These are phyloP conservation scores for Babesia caballi DNA, from an alignment of 169 alveolate species.

Conservation along the genomic window DNA sequence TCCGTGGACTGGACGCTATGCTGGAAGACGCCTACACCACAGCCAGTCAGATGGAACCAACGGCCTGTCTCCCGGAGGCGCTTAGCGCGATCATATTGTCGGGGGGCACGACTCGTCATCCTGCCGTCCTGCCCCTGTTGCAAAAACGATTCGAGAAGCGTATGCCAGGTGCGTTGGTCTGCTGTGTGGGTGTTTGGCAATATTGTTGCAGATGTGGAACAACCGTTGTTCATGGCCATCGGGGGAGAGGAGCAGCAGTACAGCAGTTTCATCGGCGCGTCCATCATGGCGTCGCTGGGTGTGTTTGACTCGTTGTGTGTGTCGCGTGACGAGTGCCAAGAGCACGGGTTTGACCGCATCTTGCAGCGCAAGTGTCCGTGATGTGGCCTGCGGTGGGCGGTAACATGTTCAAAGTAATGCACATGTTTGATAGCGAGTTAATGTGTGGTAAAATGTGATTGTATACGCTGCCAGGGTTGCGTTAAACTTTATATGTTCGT, in stretches of 20 bases:
- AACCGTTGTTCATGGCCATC: slow-evolving; percentile 32
- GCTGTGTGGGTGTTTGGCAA: slow-evolving; percentile 2
- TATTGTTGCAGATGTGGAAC: background rate
- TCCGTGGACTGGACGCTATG: slow-evolving; percentile 26
- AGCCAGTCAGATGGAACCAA: slow-evolving; percentile 8
- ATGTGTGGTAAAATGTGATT: too few species aligned
- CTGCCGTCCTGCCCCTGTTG: slow-evolving; percentile 65
- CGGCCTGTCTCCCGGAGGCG: background rate
- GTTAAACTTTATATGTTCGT: too few species aligned
- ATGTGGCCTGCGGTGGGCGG: too few species aligned
- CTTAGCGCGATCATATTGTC: slow-evolving; percentile 53
- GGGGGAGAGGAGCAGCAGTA: slow-evolving; percentile 74
- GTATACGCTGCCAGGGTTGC: too few species aligned
- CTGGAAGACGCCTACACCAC: slow-evolving; percentile 21
- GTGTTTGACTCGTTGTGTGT: slow-evolving; percentile 66
- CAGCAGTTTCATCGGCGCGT: slow-evolving; percentile 77
- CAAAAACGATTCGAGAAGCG: slow-evolving; percentile 59
- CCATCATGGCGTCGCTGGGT: slow-evolving; percentile 74
- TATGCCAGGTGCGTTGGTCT: slow-evolving; percentile 24
- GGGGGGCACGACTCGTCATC: slow-evolving; percentile 73
- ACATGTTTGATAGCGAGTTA: too few species aligned
- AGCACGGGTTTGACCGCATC: slow-evolving; percentile 64
- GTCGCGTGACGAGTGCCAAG: slow-evolving; percentile 69
- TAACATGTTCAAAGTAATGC: too few species aligned
- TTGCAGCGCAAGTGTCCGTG: slow-evolving; percentile 70